Base-by-base conservation (phyloP, 1,139 yeast species). In the Debaryomyces subglobosus region DNA sequence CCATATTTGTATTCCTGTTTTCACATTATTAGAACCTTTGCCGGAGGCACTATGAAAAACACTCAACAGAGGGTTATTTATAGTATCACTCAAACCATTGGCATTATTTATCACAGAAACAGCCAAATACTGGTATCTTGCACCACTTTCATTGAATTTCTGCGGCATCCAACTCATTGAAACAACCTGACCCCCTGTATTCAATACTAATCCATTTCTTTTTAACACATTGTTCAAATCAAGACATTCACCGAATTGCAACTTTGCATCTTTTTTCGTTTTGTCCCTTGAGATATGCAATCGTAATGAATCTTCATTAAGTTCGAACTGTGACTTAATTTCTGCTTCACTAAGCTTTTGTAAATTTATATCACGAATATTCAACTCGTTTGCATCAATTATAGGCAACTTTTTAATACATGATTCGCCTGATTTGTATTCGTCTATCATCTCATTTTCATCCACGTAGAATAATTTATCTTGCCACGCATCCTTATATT, bases 181-280 rank as follows among this genome's bases (percentile, higher is more conserved):
- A 0, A 86, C 71, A 0, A 86, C 71, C 5, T 77, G 61, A 0
- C 86, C 86, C 1, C 89, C 89, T 0, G 78, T 67, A 53, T 82
- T 80, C 12, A 79, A 50, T 0, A 78, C 68, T n/a, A 69, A 59
- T 0, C 82, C 86, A 20, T 62, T 63, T 51, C 87, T 63, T 4
- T 65, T 56, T 9, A 58, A 44, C 1, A 54, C 12, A 0, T 51
- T 5, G 13, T 27, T 54, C 20, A 55, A 39, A n/a, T 44, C 35
- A 4, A 43, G 34, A 9, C 50, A 43, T 8, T 54, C 51, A 3
- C 52, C 56, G 25, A 48, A 41, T 18, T 37, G 24, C 15, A 50
- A 32, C 18, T 38, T n/a, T 20, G 46, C 34, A 7, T 34, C 38
- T 4, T 4, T 21, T 4, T 24, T 21, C 16, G 23, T 33, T 9